Base-by-base conservation (phyloP, 2,329 filamentous ascomycete species). In the Raffaelea albimanens region DNA sequence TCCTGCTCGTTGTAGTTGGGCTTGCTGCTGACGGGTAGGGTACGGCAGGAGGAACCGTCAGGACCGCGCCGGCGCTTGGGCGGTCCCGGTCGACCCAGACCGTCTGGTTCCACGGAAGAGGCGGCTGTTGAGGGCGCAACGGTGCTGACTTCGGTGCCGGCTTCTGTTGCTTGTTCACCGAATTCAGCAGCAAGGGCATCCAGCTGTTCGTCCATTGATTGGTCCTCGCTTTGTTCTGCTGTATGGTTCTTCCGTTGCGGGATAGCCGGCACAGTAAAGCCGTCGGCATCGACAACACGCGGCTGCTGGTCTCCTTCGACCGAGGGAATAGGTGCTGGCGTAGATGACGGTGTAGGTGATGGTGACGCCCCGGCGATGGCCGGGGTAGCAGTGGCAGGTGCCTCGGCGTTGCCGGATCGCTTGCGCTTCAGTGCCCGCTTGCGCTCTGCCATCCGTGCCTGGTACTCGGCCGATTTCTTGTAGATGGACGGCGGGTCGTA, bases 401-500 rank as follows among this genome's bases (percentile, higher is more conserved):
- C 38, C 9, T 23, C 16, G 8, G 16, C n/a, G n/a, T 20, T 19
- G 14, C 18, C 41, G 46, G 38, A 55, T 48, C 69, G 67, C 62
- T 71, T 77, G 44, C 68, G 69, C 58, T 71, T 76, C 41, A 62
- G 64, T 1, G 59, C 58, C 21, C 62, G 64, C 31, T 63, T 65
- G 58, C 72, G 74, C 52, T 66, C 71, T 50, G 65, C 73, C 60
- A 66, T 64, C 61, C 67, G 77, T 57, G 72, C 67, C 57, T 76
- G 68, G 60, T 77, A 76, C 58, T 82, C 73, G 48, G 80, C 69
- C 20, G 76, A 70, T 58, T 83, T 73, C 57, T 80, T 75, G 60
- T 85, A 87, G 55, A 93, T 85, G 0, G 88, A 83, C 0, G 93
- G 93, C 1, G 93, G 93, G 56, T 95, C 87, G 53, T 87, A 83